Conservation (phyloP, 306 rosid genomes). For the Spatholobus suberectus region DNA sequence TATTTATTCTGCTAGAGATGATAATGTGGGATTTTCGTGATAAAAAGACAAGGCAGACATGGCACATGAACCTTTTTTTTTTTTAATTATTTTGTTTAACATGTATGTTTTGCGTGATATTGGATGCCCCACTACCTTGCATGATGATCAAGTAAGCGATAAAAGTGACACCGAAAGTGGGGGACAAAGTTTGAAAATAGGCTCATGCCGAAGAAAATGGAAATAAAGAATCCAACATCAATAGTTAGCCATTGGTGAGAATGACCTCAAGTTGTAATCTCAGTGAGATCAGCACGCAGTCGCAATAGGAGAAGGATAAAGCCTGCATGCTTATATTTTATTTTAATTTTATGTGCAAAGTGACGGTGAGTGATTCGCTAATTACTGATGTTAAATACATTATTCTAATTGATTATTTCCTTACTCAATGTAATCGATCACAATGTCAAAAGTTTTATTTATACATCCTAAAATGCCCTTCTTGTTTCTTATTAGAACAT, state of each 20-base stretch:
- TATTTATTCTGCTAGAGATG: neutral
- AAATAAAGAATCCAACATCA: constrained; percentile 17
- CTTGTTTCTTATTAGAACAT: neutral
- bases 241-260: neutral
- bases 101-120: neutral
- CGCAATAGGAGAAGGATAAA: neutral
- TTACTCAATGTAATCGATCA: neutral
- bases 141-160: neutral
- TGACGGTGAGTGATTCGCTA: neutral
- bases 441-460: neutral
- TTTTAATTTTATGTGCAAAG: neutral
- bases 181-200: constrained; percentile 26
- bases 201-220: constrained; percentile 4
- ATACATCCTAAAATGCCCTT: neutral
- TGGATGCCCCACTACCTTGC: constrained; percentile 24
- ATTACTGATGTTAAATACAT: neutral
- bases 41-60: neutral
- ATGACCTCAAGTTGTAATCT: constrained; percentile 7
- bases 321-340: neutral
- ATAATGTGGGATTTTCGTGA: neutral
- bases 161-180: constrained; percentile 32
- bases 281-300: constrained; percentile 5
- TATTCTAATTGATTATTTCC: neutral
- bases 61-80: neutral
- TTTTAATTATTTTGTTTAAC: neutral